Conservation (phyloP, 371 early-diverging fungal genomes). For the Mucor sp. region DNA sequence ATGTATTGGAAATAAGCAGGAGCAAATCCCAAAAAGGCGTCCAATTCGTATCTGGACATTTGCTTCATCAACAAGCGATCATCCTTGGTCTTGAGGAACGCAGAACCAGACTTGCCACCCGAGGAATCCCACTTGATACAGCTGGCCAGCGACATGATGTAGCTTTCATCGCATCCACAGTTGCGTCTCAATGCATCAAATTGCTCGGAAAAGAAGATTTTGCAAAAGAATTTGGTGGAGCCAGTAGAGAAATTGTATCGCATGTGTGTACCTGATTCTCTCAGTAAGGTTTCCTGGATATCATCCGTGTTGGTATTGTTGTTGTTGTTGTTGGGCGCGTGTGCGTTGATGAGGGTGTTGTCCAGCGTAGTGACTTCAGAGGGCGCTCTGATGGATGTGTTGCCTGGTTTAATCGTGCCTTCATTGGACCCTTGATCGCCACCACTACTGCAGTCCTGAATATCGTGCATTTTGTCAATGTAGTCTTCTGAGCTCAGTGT, state of each 20-base stretch:
- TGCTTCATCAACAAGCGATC: slow-evolving; percentile 95
- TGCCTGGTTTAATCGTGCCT: slow-evolving; percentile 10
- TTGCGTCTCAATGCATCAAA: slow-evolving; percentile 90
- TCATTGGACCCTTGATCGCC: slow-evolving; percentile 13
- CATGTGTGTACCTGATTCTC: slow-evolving; percentile 72
- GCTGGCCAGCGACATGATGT: slow-evolving; percentile 83
- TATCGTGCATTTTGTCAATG: slow-evolving; percentile 41
- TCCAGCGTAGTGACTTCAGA: slow-evolving; percentile 15
- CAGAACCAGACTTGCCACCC: slow-evolving; percentile 94
- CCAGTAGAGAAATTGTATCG: slow-evolving; percentile 79
- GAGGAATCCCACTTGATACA: slow-evolving; percentile 85
- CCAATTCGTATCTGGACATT: slow-evolving; percentile 84
- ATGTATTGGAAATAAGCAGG: slow-evolving; percentile 94
- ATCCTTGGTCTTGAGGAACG: slow-evolving; percentile 93
- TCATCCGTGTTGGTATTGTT: slow-evolving; percentile 10
- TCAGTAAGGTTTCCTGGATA: slow-evolving; percentile 64
- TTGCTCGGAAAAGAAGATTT: slow-evolving; percentile 92
- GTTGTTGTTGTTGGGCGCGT: not conserved
- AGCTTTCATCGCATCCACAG: slow-evolving; percentile 83
- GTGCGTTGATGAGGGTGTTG: not conserved
- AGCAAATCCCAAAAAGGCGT: slow-evolving; percentile 92
- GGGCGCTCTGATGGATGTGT: slow-evolving; percentile 7
- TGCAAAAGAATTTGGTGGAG: slow-evolving; percentile 79
- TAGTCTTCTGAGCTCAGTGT: slow-evolving; percentile 68
- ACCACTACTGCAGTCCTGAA: slow-evolving; percentile 30